phyloP scores from a whole-genome alignment of 2,329 filamentous ascomycete genomes.

The Talaromyces amestolkiae region DNA sequence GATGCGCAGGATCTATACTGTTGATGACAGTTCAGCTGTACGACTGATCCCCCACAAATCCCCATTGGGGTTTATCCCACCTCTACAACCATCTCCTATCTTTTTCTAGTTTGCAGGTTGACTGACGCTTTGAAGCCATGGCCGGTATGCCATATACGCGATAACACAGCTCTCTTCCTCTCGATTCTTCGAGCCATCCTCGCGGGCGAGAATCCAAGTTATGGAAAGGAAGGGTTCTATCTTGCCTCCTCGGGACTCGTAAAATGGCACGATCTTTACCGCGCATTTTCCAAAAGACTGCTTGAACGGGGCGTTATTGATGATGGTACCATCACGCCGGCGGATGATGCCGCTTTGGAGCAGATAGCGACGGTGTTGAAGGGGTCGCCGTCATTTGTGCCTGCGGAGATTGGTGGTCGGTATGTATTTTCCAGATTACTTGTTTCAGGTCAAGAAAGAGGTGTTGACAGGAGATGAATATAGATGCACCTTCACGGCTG shows the following conservation, averaged over 20 bases:
- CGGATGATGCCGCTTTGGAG: conserved; percentile 37
- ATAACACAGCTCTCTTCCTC: conserved; percentile 50
- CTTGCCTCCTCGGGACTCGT: conserved; percentile 51
- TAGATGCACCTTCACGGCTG: conserved; percentile 47
- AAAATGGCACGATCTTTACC: conserved; percentile 53
- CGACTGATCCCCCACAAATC: neutral
- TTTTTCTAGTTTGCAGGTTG: neutral
- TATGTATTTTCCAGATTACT: conserved; percentile 27
- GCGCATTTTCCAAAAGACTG: conserved; percentile 45
- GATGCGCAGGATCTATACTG: conserved; percentile 42
- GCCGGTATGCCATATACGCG: conserved; percentile 54
- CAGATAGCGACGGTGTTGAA: conserved; percentile 45
- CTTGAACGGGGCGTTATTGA: conserved; percentile 41
- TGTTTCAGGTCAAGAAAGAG: neutral
- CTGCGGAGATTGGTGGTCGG: conserved; percentile 45
- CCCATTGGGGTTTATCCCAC: neutral
- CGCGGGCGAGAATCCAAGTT: conserved; percentile 30
- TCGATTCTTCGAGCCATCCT: conserved; percentile 48
- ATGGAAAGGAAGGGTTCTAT: conserved; percentile 51
- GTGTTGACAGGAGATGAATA: neutral
- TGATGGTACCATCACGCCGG: conserved; percentile 36
- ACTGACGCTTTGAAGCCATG: conserved; percentile 30
- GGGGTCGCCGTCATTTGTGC: conserved; percentile 37
- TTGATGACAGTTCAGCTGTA: conserved; percentile 30
- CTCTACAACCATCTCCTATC: neutral